Conservation (phyloP, 768 basidiomycete species). For the Leccinellum albellum region DNA sequence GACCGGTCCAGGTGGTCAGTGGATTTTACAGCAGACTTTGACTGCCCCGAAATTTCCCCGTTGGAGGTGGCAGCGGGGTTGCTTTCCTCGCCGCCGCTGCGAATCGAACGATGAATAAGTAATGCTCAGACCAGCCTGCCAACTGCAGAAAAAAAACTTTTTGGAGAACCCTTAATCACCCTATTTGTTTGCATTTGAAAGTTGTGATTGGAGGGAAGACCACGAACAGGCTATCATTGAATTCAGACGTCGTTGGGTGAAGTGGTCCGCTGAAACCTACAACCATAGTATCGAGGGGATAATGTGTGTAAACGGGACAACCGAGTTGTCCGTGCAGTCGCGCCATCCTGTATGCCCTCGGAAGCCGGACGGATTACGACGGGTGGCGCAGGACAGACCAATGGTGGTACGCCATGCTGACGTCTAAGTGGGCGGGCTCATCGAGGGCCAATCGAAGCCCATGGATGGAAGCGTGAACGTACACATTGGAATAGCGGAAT, state of each 20-base stretch:
- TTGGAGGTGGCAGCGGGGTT: slow-evolving; percentile 11
- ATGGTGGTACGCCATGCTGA: slow-evolving; percentile 1
- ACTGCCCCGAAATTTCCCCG: background rate
- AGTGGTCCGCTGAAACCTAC: background rate
- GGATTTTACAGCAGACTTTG: background rate
- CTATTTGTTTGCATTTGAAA: background rate
- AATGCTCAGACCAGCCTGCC: no score
- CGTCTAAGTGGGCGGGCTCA: slow-evolving; percentile 6
- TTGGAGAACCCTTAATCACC: background rate
- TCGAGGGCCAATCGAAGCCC: slow-evolving; percentile 25
- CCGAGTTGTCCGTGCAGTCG: background rate
- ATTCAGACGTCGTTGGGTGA: background rate
- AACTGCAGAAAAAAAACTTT: background rate
- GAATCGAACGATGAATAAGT: no score
- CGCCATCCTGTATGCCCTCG: slow-evolving; percentile 11
- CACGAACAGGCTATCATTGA: background rate
- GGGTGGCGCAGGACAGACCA: slow-evolving; percentile 9
- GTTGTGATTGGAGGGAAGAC: background rate
- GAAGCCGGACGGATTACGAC: slow-evolving; percentile 9
- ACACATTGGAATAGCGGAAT: slow-evolving; percentile 21
- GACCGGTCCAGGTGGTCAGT: background rate
- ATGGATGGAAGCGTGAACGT: slow-evolving; percentile 4
- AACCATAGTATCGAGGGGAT: background rate
- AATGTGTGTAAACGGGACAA: slow-evolving; percentile 1
- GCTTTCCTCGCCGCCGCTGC: no score